Evolutionary conservation across 495 filamentous ascomycete species (phyloP).

Genomic region (Penicillium steckii): DNA sequence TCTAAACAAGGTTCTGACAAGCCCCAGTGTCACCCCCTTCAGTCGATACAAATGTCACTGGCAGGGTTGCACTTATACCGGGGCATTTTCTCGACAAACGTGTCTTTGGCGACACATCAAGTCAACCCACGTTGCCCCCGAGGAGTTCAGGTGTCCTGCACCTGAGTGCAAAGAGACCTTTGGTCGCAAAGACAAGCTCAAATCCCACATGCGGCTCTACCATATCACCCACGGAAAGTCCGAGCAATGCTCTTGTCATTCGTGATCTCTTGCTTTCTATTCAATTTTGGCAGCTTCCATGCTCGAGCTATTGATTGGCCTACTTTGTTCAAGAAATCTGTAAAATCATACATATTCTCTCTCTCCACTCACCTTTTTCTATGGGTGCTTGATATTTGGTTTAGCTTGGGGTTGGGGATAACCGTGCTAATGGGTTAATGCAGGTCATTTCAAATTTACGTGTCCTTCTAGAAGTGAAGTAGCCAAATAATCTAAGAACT

Average conservation of each 20-base stretch:
- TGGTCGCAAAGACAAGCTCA: slow-evolving; percentile 18
- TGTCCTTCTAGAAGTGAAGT: neutral
- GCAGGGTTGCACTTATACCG: slow-evolving; percentile 14
- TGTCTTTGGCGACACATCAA: slow-evolving; percentile 19
- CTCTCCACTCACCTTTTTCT: neutral
- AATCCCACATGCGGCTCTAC: slow-evolving; percentile 10
- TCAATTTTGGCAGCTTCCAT: neutral
- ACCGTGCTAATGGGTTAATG: neutral
- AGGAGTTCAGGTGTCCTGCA: slow-evolving; percentile 8
- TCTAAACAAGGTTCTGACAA: neutral
- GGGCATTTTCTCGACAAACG: slow-evolving; percentile 11
- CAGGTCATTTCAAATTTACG: neutral
- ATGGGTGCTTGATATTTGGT: too few relatives aligned
- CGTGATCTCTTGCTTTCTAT: neutral
- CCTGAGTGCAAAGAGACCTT: slow-evolving; percentile 7
- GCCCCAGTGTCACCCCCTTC: neutral
- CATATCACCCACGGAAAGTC: neutral
- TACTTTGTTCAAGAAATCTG: neutral
- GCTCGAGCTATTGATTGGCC: neutral
- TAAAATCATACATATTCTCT: neutral
- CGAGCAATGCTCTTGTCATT: neutral
- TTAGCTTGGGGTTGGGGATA: neutral
- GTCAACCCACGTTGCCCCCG: slow-evolving; percentile 14
- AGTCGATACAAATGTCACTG: slow-evolving; percentile 11
- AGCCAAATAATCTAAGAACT: too few relatives aligned